These are phyloP conservation scores for Cynanchum wilfordii DNA, from an alignment of 257 asterid species.

Conservation along the genomic window DNA sequence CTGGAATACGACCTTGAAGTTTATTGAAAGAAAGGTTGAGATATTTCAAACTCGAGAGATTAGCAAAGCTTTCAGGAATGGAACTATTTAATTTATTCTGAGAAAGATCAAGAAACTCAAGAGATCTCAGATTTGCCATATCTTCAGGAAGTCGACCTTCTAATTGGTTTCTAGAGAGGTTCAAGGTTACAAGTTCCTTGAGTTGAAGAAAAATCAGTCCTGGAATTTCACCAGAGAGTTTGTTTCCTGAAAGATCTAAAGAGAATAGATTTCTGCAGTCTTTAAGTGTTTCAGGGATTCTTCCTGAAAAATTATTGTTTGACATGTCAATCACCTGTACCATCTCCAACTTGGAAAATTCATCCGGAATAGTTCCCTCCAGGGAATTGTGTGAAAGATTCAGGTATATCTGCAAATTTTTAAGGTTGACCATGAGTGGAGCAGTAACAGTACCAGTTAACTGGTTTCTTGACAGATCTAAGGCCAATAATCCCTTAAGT, in stretches of 20 bases:
- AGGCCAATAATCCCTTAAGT: conserved; percentile 34
- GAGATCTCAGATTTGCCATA: conserved; percentile 31
- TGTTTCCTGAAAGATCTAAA: conserved; percentile 62
- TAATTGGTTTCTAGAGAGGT: conserved; percentile 58
- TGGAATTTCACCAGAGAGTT: conserved; percentile 40
- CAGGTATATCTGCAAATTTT: conserved; percentile 54
- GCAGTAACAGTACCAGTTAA: conserved; percentile 48
- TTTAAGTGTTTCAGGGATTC: conserved; percentile 42
- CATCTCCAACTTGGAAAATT: conserved; percentile 59
- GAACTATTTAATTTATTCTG: conserved; percentile 56
- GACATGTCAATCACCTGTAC: conserved; percentile 70
- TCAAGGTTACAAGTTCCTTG: conserved; percentile 40
- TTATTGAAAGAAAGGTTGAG: conserved; percentile 72
- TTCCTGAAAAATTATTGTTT: conserved; percentile 52
- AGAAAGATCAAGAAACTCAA: conserved; percentile 55
- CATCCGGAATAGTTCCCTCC: conserved; percentile 55
- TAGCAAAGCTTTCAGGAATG: conserved; percentile 49
- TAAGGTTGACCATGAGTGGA: conserved; percentile 44
- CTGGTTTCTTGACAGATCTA: conserved; percentile 60
- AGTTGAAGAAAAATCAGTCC: conserved; percentile 38
- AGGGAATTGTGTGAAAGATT: conserved; percentile 61
- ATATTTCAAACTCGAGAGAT: conserved; percentile 37
- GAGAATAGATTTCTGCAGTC: conserved; percentile 53
- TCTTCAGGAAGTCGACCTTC: conserved; percentile 51
- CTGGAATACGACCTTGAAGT: conserved; percentile 64